These are phyloP conservation scores for Fomitopsis palustris DNA, from an alignment of 1,284 basidiomycete genomes.

Conservation along the genomic window DNA sequence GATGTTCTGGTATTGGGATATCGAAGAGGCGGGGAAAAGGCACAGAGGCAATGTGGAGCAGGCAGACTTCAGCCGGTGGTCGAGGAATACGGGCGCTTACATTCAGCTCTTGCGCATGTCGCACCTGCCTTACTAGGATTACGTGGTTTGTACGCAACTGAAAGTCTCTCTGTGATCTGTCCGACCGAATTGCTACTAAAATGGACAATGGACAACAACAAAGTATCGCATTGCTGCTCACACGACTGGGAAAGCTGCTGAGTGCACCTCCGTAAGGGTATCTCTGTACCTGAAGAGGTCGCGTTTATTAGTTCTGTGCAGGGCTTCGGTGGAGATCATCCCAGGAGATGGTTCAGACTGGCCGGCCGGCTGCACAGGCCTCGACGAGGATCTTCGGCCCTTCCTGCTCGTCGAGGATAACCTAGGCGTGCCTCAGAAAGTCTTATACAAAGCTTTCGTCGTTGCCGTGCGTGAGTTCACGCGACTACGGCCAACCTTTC, in stretches of 20 bases:
- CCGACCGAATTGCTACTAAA: too few species aligned
- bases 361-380: slow-evolving; percentile 14
- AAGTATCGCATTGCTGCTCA: neutral
- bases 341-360: slow-evolving; percentile 44
- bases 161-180: too few species aligned
- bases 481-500: neutral
- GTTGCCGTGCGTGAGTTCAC: slow-evolving; percentile 36
- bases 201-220: neutral
- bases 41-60: neutral
- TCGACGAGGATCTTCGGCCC: slow-evolving; percentile 29
- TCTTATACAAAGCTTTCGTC: slow-evolving; percentile 49
- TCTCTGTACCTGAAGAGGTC: neutral
- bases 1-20: too few species aligned
- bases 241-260: slow-evolving; percentile 11
- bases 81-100: neutral
- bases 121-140: neutral
- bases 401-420: slow-evolving; percentile 56
- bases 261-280: slow-evolving; percentile 16
- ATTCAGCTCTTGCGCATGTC: too few species aligned
- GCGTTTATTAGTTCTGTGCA: slow-evolving; percentile 5
- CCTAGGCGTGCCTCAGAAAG: slow-evolving; percentile 61
- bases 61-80: too few species aligned
- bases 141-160: neutral
- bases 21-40: neutral
- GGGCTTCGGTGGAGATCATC: slow-evolving; percentile 45